These are phyloP conservation scores for Alternaria ventricosa DNA, from an alignment of 2,329 filamentous ascomycete species.

Conservation along the genomic window DNA sequence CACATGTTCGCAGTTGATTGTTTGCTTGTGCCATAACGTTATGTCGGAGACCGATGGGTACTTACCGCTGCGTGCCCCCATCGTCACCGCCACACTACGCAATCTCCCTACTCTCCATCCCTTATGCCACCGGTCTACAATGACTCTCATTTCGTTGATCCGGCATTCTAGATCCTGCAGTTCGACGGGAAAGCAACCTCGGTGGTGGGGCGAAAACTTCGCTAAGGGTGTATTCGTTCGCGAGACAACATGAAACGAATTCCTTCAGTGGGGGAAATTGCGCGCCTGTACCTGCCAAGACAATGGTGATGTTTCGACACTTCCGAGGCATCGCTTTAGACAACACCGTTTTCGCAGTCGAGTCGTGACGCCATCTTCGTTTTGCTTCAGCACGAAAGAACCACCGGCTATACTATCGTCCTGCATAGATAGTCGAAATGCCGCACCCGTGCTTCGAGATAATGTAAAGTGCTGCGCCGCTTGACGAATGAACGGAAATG, in stretches of 20 bases:
- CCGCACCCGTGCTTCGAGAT: not conserved
- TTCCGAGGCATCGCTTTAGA: slow-evolving; percentile 1
- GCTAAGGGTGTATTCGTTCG: slow-evolving; percentile 2
- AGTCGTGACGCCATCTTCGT: not conserved
- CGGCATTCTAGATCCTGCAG: slow-evolving; percentile 14
- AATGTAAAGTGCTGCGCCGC: not conserved
- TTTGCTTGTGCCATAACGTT: not conserved
- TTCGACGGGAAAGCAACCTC: slow-evolving; percentile 8
- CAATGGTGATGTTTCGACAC: slow-evolving; percentile 15
- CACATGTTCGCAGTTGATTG: not conserved
- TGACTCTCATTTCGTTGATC: slow-evolving; percentile 4
- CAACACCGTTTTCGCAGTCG: not conserved
- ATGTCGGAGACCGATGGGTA: not conserved
- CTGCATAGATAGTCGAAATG: not conserved
- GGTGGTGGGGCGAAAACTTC: slow-evolving; percentile 23
- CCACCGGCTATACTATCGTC: slow-evolving; percentile 1
- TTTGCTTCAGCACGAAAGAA: not conserved
- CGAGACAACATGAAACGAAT: slow-evolving; percentile 24
- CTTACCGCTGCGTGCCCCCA: not conserved
- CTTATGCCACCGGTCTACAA: slow-evolving; percentile 1
- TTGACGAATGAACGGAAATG: not conserved
- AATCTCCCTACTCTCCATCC: not conserved
- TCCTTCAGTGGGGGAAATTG: slow-evolving; percentile 22
- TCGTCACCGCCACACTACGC: not conserved
- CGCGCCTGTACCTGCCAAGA: slow-evolving; percentile 17